A percentile compares a stretch with the other conserved stretches of the same genome.
Evolutionary conservation across 495 filamentous ascomycete genomes (phyloP).

Genomic region (Penicillium tannophilum): DNA sequence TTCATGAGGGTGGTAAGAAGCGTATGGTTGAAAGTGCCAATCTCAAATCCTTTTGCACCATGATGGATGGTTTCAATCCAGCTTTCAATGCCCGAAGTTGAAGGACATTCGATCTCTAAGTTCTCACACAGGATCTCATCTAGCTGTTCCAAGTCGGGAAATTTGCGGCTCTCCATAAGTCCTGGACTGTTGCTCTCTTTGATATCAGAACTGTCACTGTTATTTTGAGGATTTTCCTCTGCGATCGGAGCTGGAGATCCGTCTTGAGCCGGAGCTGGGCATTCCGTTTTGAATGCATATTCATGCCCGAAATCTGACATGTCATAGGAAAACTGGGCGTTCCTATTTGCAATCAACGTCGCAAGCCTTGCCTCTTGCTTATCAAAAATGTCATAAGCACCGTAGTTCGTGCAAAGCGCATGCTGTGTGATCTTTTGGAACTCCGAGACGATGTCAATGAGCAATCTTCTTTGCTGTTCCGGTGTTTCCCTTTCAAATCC

Average conservation of each 20-base stretch:
- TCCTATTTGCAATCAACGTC: slow-evolving; percentile 46
- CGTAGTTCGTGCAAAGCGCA: slow-evolving; percentile 49
- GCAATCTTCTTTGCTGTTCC: slow-evolving; percentile 45
- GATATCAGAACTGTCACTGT: too few relatives aligned
- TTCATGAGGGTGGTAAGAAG: slow-evolving; percentile 51
- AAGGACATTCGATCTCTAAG: slow-evolving; percentile 4
- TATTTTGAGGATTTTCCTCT: too few relatives aligned
- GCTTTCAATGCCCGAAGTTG: slow-evolving; percentile 21
- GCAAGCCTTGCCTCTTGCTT: slow-evolving; percentile 39
- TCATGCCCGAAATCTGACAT: slow-evolving; percentile 43
- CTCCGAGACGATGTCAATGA: slow-evolving; percentile 40
- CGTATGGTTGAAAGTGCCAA: slow-evolving; percentile 40
- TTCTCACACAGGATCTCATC: slow-evolving; percentile 28
- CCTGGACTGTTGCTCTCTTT: too few relatives aligned
- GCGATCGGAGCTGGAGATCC: too few relatives aligned
- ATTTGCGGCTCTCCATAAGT: slow-evolving; percentile 3
- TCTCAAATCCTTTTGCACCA: slow-evolving; percentile 38
- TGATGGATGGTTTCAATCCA: slow-evolving; percentile 37
- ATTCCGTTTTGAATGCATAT: slow-evolving; percentile 29
- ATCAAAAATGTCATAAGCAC: slow-evolving; percentile 39
- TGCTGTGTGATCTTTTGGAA: slow-evolving; percentile 45
- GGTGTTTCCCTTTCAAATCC: slow-evolving; percentile 45
- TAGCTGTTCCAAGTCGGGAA: slow-evolving; percentile 17
- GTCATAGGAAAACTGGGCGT: slow-evolving; percentile 42
- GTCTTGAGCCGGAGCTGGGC: too few relatives aligned